These are phyloP conservation scores for Leccinum fibrillosum DNA, from an alignment of 768 basidiomycete species.

Conservation along the genomic window DNA sequence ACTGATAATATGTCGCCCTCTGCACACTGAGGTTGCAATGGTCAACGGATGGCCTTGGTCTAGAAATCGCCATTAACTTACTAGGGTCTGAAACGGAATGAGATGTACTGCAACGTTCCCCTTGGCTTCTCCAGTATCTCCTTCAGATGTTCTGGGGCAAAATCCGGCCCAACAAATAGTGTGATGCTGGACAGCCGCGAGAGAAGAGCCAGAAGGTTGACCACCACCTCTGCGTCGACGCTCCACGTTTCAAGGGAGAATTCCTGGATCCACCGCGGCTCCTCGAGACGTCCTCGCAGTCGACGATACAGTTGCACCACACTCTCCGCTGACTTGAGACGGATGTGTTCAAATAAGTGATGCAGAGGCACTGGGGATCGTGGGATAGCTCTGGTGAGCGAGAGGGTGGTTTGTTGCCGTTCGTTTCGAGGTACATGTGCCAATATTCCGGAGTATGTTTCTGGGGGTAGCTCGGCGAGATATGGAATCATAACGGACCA, in stretches of 20 bases:
- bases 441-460: slow-evolving; percentile 64
- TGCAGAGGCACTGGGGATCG: slow-evolving; percentile 51
- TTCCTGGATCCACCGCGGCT: slow-evolving; percentile 42
- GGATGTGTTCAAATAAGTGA: slow-evolving; percentile 58
- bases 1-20: slow-evolving; percentile 76
- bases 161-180: slow-evolving; percentile 72
- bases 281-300: slow-evolving; percentile 38
- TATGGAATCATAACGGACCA: slow-evolving; percentile 14
- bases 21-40: slow-evolving; percentile 45
- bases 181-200: slow-evolving; percentile 47
- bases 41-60: not conserved
- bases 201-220: slow-evolving; percentile 63
- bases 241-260: slow-evolving; percentile 61
- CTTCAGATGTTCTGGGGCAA: slow-evolving; percentile 78
- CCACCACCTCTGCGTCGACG: slow-evolving; percentile 71
- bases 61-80: slow-evolving; percentile 34
- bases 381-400: slow-evolving; percentile 65
- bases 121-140: slow-evolving; percentile 57
- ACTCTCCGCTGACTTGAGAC: slow-evolving; percentile 48
- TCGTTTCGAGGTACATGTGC: slow-evolving; percentile 43
- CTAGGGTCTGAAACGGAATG: slow-evolving; percentile 82
- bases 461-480: slow-evolving; percentile 50
- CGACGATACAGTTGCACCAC: slow-evolving; percentile 55
- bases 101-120: slow-evolving; percentile 46
- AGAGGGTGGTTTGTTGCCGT: slow-evolving; percentile 51